Evolutionary conservation across 2,329 filamentous ascomycete species (phyloP).

Genomic region (Diaporthe citriasiana): DNA sequence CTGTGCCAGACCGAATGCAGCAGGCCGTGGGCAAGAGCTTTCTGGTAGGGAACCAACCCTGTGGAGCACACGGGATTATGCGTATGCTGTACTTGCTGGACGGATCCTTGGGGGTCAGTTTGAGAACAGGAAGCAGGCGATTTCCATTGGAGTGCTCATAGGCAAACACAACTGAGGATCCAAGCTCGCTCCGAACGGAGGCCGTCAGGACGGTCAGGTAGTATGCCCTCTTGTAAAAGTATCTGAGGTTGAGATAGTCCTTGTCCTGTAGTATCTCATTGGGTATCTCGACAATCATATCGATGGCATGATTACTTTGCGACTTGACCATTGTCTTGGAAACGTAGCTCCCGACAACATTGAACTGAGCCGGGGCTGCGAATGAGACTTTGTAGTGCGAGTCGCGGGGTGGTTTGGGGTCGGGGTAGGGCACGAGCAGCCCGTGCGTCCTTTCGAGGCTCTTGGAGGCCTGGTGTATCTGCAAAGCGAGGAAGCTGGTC

Average conservation of each 20-base stretch:
- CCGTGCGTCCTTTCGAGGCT: slow-evolving; percentile 76
- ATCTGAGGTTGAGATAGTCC: slow-evolving; percentile 92
- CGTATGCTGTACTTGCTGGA: slow-evolving; percentile 70
- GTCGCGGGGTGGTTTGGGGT: slow-evolving; percentile 81
- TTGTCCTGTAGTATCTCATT: slow-evolving; percentile 87
- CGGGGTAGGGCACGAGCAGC: slow-evolving; percentile 85
- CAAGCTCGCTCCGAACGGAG: slow-evolving; percentile 72
- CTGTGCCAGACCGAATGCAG: slow-evolving; percentile 71
- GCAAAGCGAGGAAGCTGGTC: background rate
- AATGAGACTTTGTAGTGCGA: slow-evolving; percentile 87
- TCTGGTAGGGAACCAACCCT: slow-evolving; percentile 75
- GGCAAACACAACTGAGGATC: slow-evolving; percentile 66
- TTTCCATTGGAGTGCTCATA: slow-evolving; percentile 82
- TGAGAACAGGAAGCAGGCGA: slow-evolving; percentile 78
- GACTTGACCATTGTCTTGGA: slow-evolving; percentile 79
- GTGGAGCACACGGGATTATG: slow-evolving; percentile 81
- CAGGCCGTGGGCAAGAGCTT: slow-evolving; percentile 81
- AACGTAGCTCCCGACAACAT: slow-evolving; percentile 90
- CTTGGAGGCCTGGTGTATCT: slow-evolving; percentile 78
- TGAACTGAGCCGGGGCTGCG: slow-evolving; percentile 81
- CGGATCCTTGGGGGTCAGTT: slow-evolving; percentile 51
- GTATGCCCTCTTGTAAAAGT: slow-evolving; percentile 95
- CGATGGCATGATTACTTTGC: slow-evolving; percentile 73
- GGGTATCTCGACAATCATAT: slow-evolving; percentile 92
- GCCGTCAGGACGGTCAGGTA: slow-evolving; percentile 87